Evolutionary conservation across 73 alveolate species (phyloP).

Genomic region (Tetrahymena elliotti): DNA sequence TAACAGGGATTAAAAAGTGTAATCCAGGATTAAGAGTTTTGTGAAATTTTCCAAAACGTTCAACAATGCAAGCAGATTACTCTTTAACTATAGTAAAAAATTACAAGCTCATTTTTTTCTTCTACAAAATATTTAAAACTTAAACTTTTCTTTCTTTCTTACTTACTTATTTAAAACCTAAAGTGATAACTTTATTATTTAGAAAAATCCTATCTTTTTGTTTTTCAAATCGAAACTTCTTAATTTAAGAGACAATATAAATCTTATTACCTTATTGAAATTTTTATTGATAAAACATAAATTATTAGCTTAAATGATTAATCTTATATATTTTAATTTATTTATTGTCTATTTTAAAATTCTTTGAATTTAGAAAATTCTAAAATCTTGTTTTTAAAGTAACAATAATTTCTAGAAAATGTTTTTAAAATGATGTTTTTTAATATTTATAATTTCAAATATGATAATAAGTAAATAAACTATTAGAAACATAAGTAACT

Average conservation of each 20-base stretch:
- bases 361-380: background rate
- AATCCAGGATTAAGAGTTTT: slow-evolving; percentile 77
- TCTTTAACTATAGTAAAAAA: slow-evolving; percentile 78
- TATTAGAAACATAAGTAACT: too few relatives aligned
- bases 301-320: background rate
- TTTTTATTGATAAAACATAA: background rate
- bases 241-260: background rate
- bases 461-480: too few relatives aligned
- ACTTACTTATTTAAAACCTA: background rate
- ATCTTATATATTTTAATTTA: background rate
- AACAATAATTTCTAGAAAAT: background rate
- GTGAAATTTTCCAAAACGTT: slow-evolving; percentile 83
- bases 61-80: slow-evolving; percentile 71
- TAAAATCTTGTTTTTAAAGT: too few relatives aligned
- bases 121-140: background rate
- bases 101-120: slow-evolving; percentile 6
- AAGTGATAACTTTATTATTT: background rate
- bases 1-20: slow-evolving; percentile 65
- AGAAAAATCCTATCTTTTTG: background rate
- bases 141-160: background rate
- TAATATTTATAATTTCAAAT: too few relatives aligned
- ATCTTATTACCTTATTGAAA: background rate
- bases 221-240: background rate
- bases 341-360: background rate
- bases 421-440: too few relatives aligned